Conservation (phyloP, 345 rosid species). For the Populus tremula region DNA sequence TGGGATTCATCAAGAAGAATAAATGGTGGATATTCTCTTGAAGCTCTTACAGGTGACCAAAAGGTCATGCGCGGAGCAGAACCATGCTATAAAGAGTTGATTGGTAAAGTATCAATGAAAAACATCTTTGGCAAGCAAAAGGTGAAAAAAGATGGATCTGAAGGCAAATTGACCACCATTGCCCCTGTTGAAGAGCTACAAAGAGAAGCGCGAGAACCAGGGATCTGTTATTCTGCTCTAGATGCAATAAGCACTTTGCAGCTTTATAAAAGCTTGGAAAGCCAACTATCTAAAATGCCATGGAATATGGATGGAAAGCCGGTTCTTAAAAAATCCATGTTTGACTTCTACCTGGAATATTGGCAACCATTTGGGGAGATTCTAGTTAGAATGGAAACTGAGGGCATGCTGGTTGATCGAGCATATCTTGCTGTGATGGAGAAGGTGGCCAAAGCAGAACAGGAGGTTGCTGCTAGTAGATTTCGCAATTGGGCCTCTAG, state of each 20-base stretch:
- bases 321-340: conserved; percentile 48
- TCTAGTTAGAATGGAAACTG: conserved; percentile 83
- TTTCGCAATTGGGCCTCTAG: conserved; percentile 87
- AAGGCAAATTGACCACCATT: conserved; percentile 62
- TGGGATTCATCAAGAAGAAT: conserved; percentile 88
- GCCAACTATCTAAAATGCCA: conserved; percentile 39
- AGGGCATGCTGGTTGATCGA: conserved; percentile 89
- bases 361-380: conserved; percentile 88
- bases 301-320: conserved; percentile 64
- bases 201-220: conserved; percentile 59
- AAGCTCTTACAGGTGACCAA: conserved; percentile 77
- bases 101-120: conserved; percentile 91
- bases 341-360: conserved; percentile 68
- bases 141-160: conserved; percentile 82
- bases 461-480: conserved; percentile 57
- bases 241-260: conserved; percentile 88
- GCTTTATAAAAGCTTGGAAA: conserved; percentile 70
- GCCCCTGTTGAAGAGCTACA: conserved; percentile 91
- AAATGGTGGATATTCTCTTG: conserved; percentile 89
- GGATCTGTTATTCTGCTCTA: conserved; percentile 92
- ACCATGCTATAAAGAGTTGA: conserved; percentile 46
- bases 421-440: conserved; percentile 74
- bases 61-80: conserved; percentile 47
- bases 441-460: conserved; percentile 85
- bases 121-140: conserved; percentile 77